These are phyloP conservation scores for Aspergillus melleus DNA, from an alignment of 2,329 filamentous ascomycete species.

Conservation along the genomic window DNA sequence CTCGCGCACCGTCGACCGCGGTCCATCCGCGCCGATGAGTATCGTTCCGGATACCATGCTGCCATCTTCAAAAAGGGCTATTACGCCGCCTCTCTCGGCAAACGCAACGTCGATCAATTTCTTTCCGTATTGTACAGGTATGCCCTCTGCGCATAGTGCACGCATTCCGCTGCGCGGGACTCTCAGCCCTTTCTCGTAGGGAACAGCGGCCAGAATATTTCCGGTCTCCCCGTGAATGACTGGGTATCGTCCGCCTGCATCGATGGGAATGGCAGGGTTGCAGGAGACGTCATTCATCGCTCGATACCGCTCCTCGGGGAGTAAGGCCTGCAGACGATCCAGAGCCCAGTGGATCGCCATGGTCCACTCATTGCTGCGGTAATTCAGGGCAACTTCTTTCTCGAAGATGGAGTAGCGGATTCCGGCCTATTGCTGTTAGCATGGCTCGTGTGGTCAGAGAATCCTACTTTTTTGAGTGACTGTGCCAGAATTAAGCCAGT, in stretches of 20 bases:
- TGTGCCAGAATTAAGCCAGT: slow-evolving; percentile 8
- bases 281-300: slow-evolving; percentile 2
- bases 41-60: background rate
- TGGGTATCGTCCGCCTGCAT: slow-evolving; percentile 4
- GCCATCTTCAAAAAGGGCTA: slow-evolving; percentile 2
- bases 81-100: background rate
- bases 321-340: background rate
- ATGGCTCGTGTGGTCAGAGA: background rate
- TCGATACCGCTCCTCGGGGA: background rate
- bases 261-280: slow-evolving; percentile 2
- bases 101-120: slow-evolving; percentile 4
- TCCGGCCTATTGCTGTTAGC: background rate
- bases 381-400: slow-evolving; percentile 6
- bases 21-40: slow-evolving; percentile 5
- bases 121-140: slow-evolving; percentile 10
- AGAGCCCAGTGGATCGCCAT: slow-evolving; percentile 13
- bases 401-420: slow-evolving; percentile 11
- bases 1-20: background rate
- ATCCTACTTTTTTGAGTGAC: slow-evolving; percentile 2
- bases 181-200: slow-evolving; percentile 5
- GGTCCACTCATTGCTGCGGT: slow-evolving; percentile 13
- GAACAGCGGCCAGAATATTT: slow-evolving; percentile 1
- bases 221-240: slow-evolving; percentile 10
- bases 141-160: slow-evolving; percentile 1
- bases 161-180: slow-evolving; percentile 9